Conservation (phyloP, 2,329 filamentous ascomycete genomes). For the Paracorniculantispora psalliotae region DNA sequence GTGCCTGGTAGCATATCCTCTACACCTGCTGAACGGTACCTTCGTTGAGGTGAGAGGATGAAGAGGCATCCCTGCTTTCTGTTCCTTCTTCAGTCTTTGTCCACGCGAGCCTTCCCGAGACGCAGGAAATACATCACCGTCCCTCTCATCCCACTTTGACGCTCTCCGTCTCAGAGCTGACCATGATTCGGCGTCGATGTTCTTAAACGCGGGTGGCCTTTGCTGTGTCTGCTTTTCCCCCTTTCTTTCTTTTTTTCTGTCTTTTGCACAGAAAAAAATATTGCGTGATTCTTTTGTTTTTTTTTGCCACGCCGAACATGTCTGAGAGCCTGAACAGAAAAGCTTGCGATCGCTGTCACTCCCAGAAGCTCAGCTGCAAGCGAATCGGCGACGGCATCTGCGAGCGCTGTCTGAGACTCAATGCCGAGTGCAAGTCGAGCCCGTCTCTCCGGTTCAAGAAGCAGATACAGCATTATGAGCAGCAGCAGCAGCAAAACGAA, state of each 20-base stretch:
- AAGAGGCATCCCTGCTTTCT: background rate
- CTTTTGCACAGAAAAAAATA: too few species aligned
- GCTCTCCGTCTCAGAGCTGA: too few species aligned
- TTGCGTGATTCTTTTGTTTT: background rate
- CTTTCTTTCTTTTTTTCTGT: too few species aligned
- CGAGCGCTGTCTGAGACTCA: constrained; percentile 38
- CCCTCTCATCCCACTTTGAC: too few species aligned
- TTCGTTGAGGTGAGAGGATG: background rate
- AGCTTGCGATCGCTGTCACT: constrained; percentile 44
- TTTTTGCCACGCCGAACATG: constrained; percentile 25
- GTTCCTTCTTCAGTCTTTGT: background rate
- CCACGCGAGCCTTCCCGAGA: background rate
- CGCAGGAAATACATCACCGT: too few species aligned
- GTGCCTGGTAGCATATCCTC: background rate
- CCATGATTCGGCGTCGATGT: constrained; percentile 8
- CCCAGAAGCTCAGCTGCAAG: constrained; percentile 43
- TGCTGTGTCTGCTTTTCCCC: background rate
- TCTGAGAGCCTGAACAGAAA: constrained; percentile 35
- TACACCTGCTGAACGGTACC: background rate
- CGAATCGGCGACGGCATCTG: constrained; percentile 35
- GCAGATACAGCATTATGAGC: constrained; percentile 20
- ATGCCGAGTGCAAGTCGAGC: constrained; percentile 39
- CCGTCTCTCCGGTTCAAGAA: constrained; percentile 36
- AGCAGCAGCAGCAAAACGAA: background rate
- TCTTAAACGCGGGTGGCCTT: constrained; percentile 9